Percentiles rank a stretch among this genome's conserved stretches.
Evolutionary conservation across 2,329 filamentous ascomycete genomes (phyloP).

Genomic region (Thielaviopsis euricoi): DNA sequence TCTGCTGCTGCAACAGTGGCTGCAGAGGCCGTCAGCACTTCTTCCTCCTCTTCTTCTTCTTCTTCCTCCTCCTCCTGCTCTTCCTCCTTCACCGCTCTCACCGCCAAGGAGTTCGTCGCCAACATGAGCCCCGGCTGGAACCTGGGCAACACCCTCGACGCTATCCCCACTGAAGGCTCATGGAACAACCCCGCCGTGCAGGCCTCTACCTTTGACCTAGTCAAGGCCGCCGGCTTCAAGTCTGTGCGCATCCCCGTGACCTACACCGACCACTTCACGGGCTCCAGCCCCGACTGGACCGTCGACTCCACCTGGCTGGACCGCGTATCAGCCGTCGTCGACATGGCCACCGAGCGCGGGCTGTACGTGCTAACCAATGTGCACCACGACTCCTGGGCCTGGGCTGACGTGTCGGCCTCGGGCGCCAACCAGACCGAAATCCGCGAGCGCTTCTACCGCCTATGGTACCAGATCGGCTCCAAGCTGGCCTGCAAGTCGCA

Average conservation of each 20-base stretch:
- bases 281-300: constrained; percentile 30
- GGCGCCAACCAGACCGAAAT: constrained; percentile 34
- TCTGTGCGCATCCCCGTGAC: constrained; percentile 41
- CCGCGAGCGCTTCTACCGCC: constrained; percentile 36
- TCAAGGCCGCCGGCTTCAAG: constrained; percentile 38
- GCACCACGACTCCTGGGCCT: too few species aligned
- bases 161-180: constrained; percentile 35
- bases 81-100: constrained; percentile 15
- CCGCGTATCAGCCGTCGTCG: too few species aligned
- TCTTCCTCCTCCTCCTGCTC: too few species aligned
- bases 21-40: too few species aligned
- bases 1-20: too few species aligned
- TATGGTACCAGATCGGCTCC: constrained; percentile 41
- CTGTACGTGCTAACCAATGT: too few species aligned
- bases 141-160: constrained; percentile 42
- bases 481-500: constrained; percentile 37
- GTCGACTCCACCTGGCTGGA: too few species aligned
- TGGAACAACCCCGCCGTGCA: constrained; percentile 41
- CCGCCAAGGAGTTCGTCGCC: constrained; percentile 28
- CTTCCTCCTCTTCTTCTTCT: too few species aligned
- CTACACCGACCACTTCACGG: constrained; percentile 38
- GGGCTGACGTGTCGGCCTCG: constrained; percentile 31
- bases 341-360: too few species aligned
- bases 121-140: constrained; percentile 42
- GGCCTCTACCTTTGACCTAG: constrained; percentile 30